These are phyloP conservation scores for Ballota nigra DNA, from an alignment of 257 asterid species.

Conservation along the genomic window DNA sequence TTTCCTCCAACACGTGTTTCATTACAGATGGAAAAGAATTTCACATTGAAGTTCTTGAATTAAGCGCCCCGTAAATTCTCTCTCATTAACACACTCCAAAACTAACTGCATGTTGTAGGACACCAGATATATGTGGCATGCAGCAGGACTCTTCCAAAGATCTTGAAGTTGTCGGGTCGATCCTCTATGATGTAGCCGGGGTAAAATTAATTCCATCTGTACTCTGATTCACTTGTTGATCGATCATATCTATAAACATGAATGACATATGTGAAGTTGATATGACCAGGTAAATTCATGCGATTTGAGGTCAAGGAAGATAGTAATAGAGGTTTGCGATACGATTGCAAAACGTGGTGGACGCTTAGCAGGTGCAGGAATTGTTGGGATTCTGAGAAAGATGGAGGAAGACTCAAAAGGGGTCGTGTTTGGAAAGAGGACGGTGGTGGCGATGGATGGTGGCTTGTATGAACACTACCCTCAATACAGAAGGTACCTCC, in stretches of 20 bases:
- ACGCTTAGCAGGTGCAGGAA: slow-evolving; percentile 79
- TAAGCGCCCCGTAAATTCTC: background rate
- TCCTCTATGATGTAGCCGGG: slow-evolving; percentile 55
- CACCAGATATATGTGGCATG: slow-evolving; percentile 72
- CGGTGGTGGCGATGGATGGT: slow-evolving; percentile 89
- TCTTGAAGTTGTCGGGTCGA: slow-evolving; percentile 59
- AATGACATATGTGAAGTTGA: background rate
- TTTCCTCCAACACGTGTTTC: too few species aligned
- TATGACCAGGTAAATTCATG: slow-evolving; percentile 38
- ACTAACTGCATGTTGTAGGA: slow-evolving; percentile 39
- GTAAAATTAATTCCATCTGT: slow-evolving; percentile 29
- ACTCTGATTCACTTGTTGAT: background rate
- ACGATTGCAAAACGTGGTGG: slow-evolving; percentile 71
- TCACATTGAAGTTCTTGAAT: background rate
- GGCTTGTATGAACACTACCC: slow-evolving; percentile 78
- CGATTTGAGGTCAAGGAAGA: slow-evolving; percentile 40
- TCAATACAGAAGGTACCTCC: slow-evolving; percentile 58
- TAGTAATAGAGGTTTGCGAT: slow-evolving; percentile 51
- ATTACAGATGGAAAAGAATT: too few species aligned
- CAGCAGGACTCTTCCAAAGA: slow-evolving; percentile 70
- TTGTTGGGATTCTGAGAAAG: slow-evolving; percentile 72
- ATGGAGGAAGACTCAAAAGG: slow-evolving; percentile 68
- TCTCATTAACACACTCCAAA: slow-evolving; percentile 7
- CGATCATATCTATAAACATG: too few species aligned
- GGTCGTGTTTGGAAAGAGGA: slow-evolving; percentile 54